Evolutionary conservation across 1,284 basidiomycete species (phyloP).

Genomic region (Microbotryomycetes sp.): DNA sequence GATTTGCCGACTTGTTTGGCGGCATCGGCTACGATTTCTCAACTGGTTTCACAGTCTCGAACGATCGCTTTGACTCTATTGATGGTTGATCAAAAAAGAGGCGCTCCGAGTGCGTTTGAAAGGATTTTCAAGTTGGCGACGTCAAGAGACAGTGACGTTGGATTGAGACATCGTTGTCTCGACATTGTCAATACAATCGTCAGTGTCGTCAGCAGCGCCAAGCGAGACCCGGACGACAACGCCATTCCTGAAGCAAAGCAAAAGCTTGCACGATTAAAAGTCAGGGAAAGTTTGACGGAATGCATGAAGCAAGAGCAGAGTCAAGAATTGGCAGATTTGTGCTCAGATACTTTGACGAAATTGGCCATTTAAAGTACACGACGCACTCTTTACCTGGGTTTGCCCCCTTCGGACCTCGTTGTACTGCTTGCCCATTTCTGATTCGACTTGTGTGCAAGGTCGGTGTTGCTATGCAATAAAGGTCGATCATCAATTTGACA

Average conservation of each 20-base stretch:
- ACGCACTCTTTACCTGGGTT: no score
- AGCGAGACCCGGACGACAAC: no score
- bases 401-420: no score
- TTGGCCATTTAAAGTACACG: background rate
- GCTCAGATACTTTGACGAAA: background rate
- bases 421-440: no score
- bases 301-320: background rate
- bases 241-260: no score
- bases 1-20: constrained; percentile 74
- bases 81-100: no score
- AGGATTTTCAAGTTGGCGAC: no score
- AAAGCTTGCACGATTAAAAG: background rate
- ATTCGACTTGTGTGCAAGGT: no score
- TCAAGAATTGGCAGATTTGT: background rate
- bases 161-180: background rate
- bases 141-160: background rate
- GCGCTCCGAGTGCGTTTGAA: no score
- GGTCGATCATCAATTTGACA: no score
- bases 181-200: background rate
- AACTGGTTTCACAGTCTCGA: constrained; percentile 48
- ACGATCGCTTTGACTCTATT: background rate
- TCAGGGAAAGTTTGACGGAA: background rate
- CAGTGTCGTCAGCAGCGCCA: no score
- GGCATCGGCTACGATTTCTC: constrained; percentile 76
- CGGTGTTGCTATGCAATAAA: no score